These are phyloP conservation scores for Cyberlindnera petersonii DNA, from an alignment of 805 yeast genomes.

Conservation along the genomic window DNA sequence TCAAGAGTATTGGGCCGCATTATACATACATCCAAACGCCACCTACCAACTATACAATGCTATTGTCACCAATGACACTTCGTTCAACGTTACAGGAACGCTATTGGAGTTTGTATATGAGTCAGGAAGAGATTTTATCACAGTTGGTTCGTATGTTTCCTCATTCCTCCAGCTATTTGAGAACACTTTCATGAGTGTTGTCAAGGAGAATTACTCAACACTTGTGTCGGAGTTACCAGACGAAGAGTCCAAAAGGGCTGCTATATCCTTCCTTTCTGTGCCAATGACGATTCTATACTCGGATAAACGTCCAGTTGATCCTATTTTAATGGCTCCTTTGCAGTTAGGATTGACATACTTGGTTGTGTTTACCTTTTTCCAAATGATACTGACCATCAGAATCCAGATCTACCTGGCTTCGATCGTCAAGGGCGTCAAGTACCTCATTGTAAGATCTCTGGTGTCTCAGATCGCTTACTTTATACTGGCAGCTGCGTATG, in stretches of 20 bases:
- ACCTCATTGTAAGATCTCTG: conserved; percentile 37
- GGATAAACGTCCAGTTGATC: conserved; percentile 47
- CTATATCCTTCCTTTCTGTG: conserved; percentile 13
- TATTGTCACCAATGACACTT: conserved; percentile 17
- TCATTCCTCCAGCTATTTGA: conserved; percentile 45
- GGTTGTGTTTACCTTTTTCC: conserved; percentile 69
- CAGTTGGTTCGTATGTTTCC: conserved; percentile 40
- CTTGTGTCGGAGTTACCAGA: conserved; percentile 34
- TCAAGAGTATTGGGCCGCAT: conserved; percentile 56
- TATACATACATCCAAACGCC: conserved; percentile 47
- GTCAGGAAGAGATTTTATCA: conserved; percentile 57
- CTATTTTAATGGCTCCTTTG: conserved; percentile 57
- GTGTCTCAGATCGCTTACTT: conserved; percentile 50
- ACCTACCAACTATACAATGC: conserved; percentile 30
- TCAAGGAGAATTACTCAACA: conserved; percentile 5
- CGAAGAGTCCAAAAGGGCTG: conserved; percentile 21
- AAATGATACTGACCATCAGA: conserved; percentile 52
- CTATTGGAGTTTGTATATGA: conserved; percentile 46
- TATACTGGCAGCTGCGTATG: conserved; percentile 53
- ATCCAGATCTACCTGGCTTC: conserved; percentile 36
- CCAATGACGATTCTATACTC: conserved; percentile 21
- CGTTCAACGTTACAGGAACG: conserved; percentile 19
- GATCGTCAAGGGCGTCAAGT: conserved; percentile 39
- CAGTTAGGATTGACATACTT: conserved; percentile 73
- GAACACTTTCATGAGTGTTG: conserved; percentile 19